These are phyloP conservation scores for Aquanectria penicillioides DNA, from an alignment of 2,329 filamentous ascomycete species.

Conservation along the genomic window DNA sequence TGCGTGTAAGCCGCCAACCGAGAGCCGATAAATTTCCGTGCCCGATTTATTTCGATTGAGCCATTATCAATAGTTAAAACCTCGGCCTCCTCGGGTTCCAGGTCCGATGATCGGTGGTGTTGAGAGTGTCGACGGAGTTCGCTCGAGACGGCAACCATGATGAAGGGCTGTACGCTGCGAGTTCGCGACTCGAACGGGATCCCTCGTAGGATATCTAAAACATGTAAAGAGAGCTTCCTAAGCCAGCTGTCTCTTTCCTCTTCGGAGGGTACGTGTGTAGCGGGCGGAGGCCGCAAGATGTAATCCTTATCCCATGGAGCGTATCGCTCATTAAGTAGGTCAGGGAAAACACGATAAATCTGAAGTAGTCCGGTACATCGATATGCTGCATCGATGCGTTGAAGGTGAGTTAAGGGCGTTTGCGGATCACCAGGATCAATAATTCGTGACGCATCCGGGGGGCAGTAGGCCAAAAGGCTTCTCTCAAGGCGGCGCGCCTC, in stretches of 20 bases:
- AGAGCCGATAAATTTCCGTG: slow-evolving; percentile 26
- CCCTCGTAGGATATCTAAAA: slow-evolving; percentile 38
- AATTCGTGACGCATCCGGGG: slow-evolving; percentile 16
- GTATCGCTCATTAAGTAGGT: slow-evolving; percentile 30
- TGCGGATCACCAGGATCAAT: slow-evolving; percentile 23
- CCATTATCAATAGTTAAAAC: not conserved
- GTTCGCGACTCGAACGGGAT: slow-evolving; percentile 23
- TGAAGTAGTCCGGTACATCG: slow-evolving; percentile 28
- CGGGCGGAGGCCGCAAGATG: slow-evolving; percentile 1
- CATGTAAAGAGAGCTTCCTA: slow-evolving; percentile 28
- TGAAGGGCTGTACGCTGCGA: slow-evolving; percentile 20
- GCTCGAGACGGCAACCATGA: slow-evolving; percentile 28
- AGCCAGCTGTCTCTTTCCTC: slow-evolving; percentile 28
- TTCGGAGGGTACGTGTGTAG: not conserved
- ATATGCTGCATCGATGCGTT: slow-evolving; percentile 32
- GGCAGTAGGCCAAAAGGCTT: slow-evolving; percentile 1
- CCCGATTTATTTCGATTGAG: slow-evolving; percentile 26
- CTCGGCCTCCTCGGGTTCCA: not conserved
- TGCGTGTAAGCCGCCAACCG: slow-evolving; percentile 27
- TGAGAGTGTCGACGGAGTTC: slow-evolving; percentile 20
- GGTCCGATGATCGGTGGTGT: not conserved
- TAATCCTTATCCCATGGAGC: slow-evolving; percentile 23
- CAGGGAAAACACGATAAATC: slow-evolving; percentile 35
- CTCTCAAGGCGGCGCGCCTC: slow-evolving; percentile 30
- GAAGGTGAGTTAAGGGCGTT: slow-evolving; percentile 26